Base-by-base conservation (phyloP, 495 filamentous ascomycete species). In the Aspergillus nanangensis region DNA sequence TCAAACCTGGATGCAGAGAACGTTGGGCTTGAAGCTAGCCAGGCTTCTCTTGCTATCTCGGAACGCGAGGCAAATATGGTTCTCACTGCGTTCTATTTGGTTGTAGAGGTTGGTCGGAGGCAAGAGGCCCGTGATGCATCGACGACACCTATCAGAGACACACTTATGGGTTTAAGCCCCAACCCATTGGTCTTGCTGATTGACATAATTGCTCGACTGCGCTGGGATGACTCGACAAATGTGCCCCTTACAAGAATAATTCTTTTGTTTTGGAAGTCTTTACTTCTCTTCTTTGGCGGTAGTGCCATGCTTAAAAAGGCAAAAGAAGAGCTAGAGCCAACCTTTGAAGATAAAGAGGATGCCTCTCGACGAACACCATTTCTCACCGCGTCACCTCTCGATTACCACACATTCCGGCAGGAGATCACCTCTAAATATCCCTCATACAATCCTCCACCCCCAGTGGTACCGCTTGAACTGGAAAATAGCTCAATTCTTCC, bases 381-480 rank as follows among this genome's bases (percentile, higher is more conserved):
- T 29, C 89, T 98, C 45, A 94, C 84, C 1, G 90, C 93, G 4
- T 95, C 91, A 8, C 93, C 94, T 10, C 73, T 98, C 8, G 94
- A 98, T 57, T 98, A 98, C 57, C 92, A 97, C 59, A 74, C 88
- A 10, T 98, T 98, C 59, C 83, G 94, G 20, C 92, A 97, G 62
- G 93, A 98, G 63, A 90, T 98, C 52, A 95, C 83, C n/a, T 97
- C 93, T 0, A 98, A 98, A 69, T 98, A 98, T 58, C 93, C 93
- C 4, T 86, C 94, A 4, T 98, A 97, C 63, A 83, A 90, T 48
- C 92, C 93, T 4, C 94, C 93, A 18, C 83, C 80, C 20, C 82
- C 88, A 1, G 65, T 87, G 10, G 81, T 98, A 47, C 88, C 92
- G 1, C 73, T 98, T 1, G 90, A 97, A 55, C 74, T 88, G 7